These are phyloP conservation scores for Pinus albicaulis DNA, from an alignment of 75 land plant genomes.

Conservation along the genomic window DNA sequence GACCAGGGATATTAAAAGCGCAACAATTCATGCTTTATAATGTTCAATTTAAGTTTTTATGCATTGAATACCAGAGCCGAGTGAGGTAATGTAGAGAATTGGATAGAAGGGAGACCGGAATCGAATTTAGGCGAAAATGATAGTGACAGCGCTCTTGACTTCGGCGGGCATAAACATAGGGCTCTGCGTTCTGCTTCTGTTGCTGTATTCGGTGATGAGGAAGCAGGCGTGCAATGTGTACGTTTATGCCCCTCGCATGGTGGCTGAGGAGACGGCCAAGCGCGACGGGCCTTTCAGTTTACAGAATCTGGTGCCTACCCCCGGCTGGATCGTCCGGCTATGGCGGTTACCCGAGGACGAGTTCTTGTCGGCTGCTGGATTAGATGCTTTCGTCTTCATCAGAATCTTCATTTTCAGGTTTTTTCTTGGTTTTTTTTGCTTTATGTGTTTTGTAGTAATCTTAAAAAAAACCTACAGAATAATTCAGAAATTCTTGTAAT, in stretches of 20 bases:
- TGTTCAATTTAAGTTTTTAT: too few species aligned
- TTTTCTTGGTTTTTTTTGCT: too few species aligned
- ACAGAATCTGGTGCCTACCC: constrained; percentile 57
- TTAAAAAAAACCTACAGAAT: too few species aligned
- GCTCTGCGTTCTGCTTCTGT: constrained; percentile 54
- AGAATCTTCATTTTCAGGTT: constrained; percentile 79
- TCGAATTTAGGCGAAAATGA: constrained; percentile 25
- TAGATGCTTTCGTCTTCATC: constrained; percentile 85
- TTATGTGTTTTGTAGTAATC: too few species aligned
- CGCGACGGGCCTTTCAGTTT: constrained; percentile 18
- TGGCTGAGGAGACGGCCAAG: constrained; percentile 28
- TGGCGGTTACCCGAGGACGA: constrained; percentile 77
- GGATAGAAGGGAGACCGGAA: too few species aligned
- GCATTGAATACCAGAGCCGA: too few species aligned
- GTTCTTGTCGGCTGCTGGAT: constrained; percentile 53
- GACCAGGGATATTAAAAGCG: too few species aligned
- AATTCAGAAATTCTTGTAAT: too few species aligned
- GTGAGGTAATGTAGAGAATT: too few species aligned
- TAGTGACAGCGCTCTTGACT: constrained; percentile 70
- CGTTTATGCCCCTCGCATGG: constrained; percentile 64
- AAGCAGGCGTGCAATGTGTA: constrained; percentile 62
- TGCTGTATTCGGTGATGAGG: constrained; percentile 72
- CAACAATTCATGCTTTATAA: too few species aligned
- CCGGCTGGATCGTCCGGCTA: constrained; percentile 67
- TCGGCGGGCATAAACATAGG: constrained; percentile 87